Base-by-base conservation (phyloP, 2,329 filamentous ascomycete species). In the Epichloe sibirici region DNA sequence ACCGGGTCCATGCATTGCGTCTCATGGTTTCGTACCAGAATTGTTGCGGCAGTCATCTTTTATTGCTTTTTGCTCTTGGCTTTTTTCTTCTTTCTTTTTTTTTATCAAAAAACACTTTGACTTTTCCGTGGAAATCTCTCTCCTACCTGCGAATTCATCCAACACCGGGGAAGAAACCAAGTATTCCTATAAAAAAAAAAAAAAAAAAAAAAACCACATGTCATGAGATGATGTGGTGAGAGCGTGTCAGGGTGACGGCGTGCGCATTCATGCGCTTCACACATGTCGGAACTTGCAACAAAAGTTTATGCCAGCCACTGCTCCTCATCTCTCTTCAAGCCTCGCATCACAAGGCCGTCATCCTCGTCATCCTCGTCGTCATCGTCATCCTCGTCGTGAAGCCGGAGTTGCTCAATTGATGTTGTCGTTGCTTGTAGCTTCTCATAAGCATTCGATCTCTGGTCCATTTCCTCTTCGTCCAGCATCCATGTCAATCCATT, bases 401-500 rank as follows among this genome's bases (percentile, higher is more conserved):
- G 72, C 40, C 58, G 65, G 43, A 71, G 56, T 52, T 70, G 68
- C 51, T 70, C 67, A 23, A 71, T 68, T 23, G 62, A 65, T 66
- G 58, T 66, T 39, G 65, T 61, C 28, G 67, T 62, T 56, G 57
- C 61, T 57, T 63, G 65, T 53, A 64, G 55, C 50, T 66, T 67
- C n/a, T 70, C 68, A 17, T 67, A 66, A 7, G 25, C 45, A 65
- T 67, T 37, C 59, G 63, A 25, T 62, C 55, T 51, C 31, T 56
- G 54, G 3, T 53, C 64, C n/a, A 64, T 63, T 15, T 73, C 74
- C 40, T 74, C 75, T 11, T 76, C 76, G 4, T 78, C 75, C 44
- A 77, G 65, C 91, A 96, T 97, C 93, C 93, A 98, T 15, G 86
- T 88, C 63, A 93, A 72, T 5, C 91, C 91, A 65, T 97, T 97